A percentile compares a stretch with the other conserved stretches of the same genome.
These are phyloP conservation scores for apple (Malus domestica) DNA, from an alignment of 306 rosid genomes.

Conservation along the genomic window ASM211411v1 NC_041789.1:32216001-32216500, in stretches of 20 bases:
- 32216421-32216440: conserved; percentile 61
- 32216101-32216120: too few relatives aligned
- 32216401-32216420: conserved; percentile 57
- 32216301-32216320: not conserved
- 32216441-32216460: conserved; percentile 73
- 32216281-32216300: not conserved
- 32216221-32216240: not conserved
- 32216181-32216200: not conserved
- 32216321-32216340: not conserved
- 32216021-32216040: too few relatives aligned
- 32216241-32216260: not conserved
- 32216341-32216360: too few relatives aligned
- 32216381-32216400: conserved; percentile 41
- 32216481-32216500: not conserved
- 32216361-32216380: conserved; percentile 42
- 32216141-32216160: not conserved
- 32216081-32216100: too few relatives aligned
- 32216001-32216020: too few relatives aligned
- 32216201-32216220: not conserved
- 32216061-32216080: too few relatives aligned
- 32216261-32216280: not conserved
- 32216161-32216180: not conserved
- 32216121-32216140: not conserved
- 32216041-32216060: too few relatives aligned
- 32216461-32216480: conserved; percentile 53